Conservation (phyloP, 495 filamentous ascomycete genomes). For the Penicillium macrosclerotiorum region DNA sequence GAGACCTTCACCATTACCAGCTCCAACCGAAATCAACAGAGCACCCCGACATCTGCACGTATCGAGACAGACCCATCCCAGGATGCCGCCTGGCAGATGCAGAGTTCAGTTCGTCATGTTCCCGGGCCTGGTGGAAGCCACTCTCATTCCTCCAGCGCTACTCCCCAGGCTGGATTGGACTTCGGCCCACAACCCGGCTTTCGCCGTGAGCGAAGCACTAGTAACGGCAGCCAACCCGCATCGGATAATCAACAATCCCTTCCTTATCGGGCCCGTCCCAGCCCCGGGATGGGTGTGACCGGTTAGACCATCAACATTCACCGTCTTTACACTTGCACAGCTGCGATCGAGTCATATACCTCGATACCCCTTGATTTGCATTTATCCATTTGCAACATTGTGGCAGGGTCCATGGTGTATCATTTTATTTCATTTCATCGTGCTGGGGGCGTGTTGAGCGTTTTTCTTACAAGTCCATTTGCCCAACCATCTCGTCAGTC, state of each 20-base stretch:
- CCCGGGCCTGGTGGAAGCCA: conserved; percentile 54
- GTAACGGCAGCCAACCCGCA: conserved; percentile 39
- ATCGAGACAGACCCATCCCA: conserved; percentile 79
- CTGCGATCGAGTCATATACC: conserved; percentile 18
- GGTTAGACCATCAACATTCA: conserved; percentile 26
- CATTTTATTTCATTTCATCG: conserved; percentile 22
- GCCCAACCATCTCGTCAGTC: conserved; percentile 16
- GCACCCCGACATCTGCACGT: conserved; percentile 47
- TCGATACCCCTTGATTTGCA: conserved; percentile 25
- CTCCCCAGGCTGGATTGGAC: conserved; percentile 30
- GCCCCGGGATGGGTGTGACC: conserved; percentile 46
- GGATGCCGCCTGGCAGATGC: conserved; percentile 71
- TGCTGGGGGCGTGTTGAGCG: conserved; percentile 33
- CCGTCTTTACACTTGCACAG: conserved; percentile 19
- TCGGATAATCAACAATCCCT: conserved; percentile 35
- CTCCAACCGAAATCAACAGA: conserved; percentile 33
- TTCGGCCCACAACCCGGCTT: conserved; percentile 26
- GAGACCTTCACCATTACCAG: conserved; percentile 51
- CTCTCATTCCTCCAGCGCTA: conserved; percentile 32
- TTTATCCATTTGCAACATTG: conserved; percentile 18
- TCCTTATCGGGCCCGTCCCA: conserved; percentile 41
- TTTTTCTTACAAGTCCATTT: conserved; percentile 19
- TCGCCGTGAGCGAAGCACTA: conserved; percentile 41
- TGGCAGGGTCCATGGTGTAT: conserved; percentile 18
- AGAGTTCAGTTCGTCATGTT: conserved; percentile 76